Evolutionary conservation across 495 filamentous ascomycete species (phyloP).

Genomic region (Xanthoparmelia taractica): DNA sequence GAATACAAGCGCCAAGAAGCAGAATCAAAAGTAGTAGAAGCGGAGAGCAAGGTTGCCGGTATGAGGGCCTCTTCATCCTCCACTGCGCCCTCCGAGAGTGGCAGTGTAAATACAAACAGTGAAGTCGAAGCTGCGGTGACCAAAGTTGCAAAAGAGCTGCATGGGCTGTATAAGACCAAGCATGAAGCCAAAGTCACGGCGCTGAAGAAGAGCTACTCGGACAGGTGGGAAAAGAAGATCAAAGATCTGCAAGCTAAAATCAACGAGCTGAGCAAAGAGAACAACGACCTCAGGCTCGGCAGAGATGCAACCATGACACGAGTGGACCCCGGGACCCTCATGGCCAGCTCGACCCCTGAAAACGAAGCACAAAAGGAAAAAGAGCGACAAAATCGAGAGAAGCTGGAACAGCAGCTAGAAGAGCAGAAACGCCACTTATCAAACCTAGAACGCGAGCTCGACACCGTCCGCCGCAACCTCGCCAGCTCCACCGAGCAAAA

Average conservation of each 20-base stretch:
- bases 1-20: conserved; percentile 62
- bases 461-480: conserved; percentile 50
- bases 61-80: conserved; percentile 37
- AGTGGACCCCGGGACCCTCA: conserved; percentile 39
- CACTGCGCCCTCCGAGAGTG: conserved; percentile 13
- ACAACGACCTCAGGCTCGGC: conserved; percentile 60
- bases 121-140: conserved; percentile 85
- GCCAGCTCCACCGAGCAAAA: conserved; percentile 55
- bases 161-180: conserved; percentile 90
- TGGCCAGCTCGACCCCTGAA: conserved; percentile 19
- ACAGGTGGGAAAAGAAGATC: conserved; percentile 77
- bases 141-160: conserved; percentile 79
- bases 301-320: conserved; percentile 58
- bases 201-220: conserved; percentile 90
- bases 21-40: conserved; percentile 48
- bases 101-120: conserved; percentile 35
- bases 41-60: conserved; percentile 64
- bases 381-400: conserved; percentile 31
- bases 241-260: conserved; percentile 64
- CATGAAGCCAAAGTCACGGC: conserved; percentile 92
- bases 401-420: conserved; percentile 40
- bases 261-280: conserved; percentile 58
- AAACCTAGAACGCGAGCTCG: conserved; percentile 57
- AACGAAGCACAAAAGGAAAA: conserved; percentile 25
- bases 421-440: conserved; percentile 57